Base-by-base conservation (phyloP, 805 yeast genomes). In the Clavispora asparagi region DNA sequence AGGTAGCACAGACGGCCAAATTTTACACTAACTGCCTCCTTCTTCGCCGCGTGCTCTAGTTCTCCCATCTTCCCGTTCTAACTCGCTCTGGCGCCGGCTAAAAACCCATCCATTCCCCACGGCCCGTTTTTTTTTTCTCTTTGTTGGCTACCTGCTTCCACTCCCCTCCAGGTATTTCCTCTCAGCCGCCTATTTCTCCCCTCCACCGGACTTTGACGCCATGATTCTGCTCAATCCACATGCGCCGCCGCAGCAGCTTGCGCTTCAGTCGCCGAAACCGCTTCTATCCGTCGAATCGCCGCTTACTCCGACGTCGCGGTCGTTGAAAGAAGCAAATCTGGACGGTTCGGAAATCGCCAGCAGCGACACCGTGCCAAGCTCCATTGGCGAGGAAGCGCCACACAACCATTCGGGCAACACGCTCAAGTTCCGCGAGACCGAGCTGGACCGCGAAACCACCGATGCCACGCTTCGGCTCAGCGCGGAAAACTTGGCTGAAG, bases 361-460 rank as follows among this genome's bases (percentile, higher is more conserved):
- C 39, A 49, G 51, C 25, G 58, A 54, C 23, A 54, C 58, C 1
- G 43, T 43, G 4, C 58, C 56, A 23, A 54, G 56, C 28, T 53
- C 56, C 11, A 35, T 54, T 4, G 53, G 48, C n/a, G 56, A 54
- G n/a, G 56, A 54, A 6, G 28, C 33, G 14, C 30, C 30, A 2
- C 25, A 16, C 25, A 12, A 41, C 23, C 11, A 27, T 11, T 33
- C 35, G 28, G 37, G 37, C 6, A 33, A 16, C 37, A 33, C 37
- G 7, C 25, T 33, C 37, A 44, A 41, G 35, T 26, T n/a, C 29
- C 28, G 39, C 12, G 50, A 42, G 33, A 39, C 46, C 14, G 54
- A 46, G 33, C 53, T 52, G 53, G 53, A 52, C 37, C 38, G 44
- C 35, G 49, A 38, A 29, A 46, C 52, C 14, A 36, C 49, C 47